Evolutionary conservation across 1,284 basidiomycete species (phyloP), one percentile per base, ranked within the genome.

Genomic region (Puccinia novopanici): DNA sequence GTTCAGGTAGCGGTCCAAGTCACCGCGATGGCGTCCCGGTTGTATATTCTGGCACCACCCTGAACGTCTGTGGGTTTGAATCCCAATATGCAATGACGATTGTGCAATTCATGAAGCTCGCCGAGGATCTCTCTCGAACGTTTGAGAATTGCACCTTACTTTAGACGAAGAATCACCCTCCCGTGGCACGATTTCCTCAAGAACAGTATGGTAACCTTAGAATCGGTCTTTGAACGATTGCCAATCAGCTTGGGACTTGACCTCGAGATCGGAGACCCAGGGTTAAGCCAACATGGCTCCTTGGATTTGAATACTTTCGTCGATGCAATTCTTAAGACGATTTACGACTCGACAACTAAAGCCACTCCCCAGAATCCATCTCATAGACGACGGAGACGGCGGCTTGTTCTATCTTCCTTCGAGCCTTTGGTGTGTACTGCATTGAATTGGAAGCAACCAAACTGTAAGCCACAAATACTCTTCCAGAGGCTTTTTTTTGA

Each of bases 381-480:
- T 40, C 37, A 13, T 9, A 50, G 70, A 24, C 70, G 37, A 22
- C 52, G 74, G 10, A 34, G 75, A 45, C 82, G 84, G 9, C 81
- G 83, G 5, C 90, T 97, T 80, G 90, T 94, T 17, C 93, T 98
- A 85, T 91, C 91, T 68, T 95, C 93, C 17, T 97, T 93, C 86
- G 91, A 91, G 81, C 93, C 95, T 15, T 91, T 92, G 83, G 89
- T 94, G 3, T 95, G 94, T 86, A 90, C 92, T 3, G 91, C 92
- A 22, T 86, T 99, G 79, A 98, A 99, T 86, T 98, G 97, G 95
- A 99, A 99, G 87, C 97, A 99, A 87, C 97, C 97, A 22, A 99
- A 99, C 86, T 98, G 75, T 77, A 42, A 24, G 54, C 30, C 27
- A 15, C 54, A 19, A 42, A 10, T n/a, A 67, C 65, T 48, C 15